phyloP scores from a whole-genome alignment of 2,329 filamentous ascomycete species.

The Achaetomium macrosporum region DNA sequence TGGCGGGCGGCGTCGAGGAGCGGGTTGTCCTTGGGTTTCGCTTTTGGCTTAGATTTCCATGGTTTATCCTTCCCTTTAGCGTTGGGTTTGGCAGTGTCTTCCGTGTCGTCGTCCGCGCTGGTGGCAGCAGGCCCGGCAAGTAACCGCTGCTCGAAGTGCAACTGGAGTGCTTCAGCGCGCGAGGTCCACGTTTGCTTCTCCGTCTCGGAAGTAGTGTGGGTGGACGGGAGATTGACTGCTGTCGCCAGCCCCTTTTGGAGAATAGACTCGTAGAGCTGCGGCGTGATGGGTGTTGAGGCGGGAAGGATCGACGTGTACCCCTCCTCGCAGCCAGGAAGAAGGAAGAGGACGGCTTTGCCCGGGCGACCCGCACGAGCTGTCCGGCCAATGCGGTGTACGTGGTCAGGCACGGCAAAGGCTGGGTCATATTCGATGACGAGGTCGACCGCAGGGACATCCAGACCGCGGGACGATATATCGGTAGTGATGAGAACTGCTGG shows the following conservation, averaged over 20 bases:
- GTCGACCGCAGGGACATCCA: slow-evolving; percentile 93
- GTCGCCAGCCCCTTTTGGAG: slow-evolving; percentile 61
- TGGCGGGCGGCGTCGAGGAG: slow-evolving; percentile 75
- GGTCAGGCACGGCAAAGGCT: slow-evolving; percentile 86
- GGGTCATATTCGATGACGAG: slow-evolving; percentile 95
- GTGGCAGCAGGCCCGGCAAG: slow-evolving; percentile 30
- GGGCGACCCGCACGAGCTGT: slow-evolving; percentile 88
- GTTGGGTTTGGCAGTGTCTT: slow-evolving; percentile 15
- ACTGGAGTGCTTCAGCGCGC: slow-evolving; percentile 51
- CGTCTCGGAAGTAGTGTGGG: slow-evolving; percentile 52
- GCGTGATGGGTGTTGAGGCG: slow-evolving; percentile 41
- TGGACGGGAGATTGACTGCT: slow-evolving; percentile 53
- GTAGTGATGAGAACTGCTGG: slow-evolving; percentile 86
- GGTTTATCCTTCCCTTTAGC: slow-evolving; percentile 16
- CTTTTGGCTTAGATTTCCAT: slow-evolving; percentile 10
- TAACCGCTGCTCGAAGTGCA: slow-evolving; percentile 55
- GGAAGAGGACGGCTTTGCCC: slow-evolving; percentile 81
- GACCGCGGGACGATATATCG: slow-evolving; percentile 89
- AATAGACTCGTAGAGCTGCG: slow-evolving; percentile 48
- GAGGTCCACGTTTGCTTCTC: slow-evolving; percentile 39
- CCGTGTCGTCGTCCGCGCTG: slow-evolving; percentile 3
- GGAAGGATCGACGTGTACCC: slow-evolving; percentile 75
- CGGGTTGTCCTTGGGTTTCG: slow-evolving; percentile 44
- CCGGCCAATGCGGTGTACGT: slow-evolving; percentile 88
- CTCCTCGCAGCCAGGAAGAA: slow-evolving; percentile 87